Percentiles rank a stretch among this genome's conserved stretches.
Conservation (phyloP, 495 filamentous ascomycete genomes). For the Lophiostoma macrostomum region DNA sequence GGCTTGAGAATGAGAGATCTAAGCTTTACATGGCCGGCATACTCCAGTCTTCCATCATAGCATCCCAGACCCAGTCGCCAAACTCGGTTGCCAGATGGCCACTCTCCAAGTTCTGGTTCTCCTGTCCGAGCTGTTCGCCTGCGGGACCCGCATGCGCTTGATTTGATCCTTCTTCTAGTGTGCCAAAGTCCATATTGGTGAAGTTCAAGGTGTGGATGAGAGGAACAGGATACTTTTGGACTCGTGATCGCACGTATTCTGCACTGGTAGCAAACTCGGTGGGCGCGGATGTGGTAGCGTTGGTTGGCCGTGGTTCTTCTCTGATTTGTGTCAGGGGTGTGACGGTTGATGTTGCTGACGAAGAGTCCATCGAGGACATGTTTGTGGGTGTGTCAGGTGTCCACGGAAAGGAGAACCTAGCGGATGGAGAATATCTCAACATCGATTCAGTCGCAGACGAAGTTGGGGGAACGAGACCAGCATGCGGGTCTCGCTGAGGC, state of each 20-base stretch:
- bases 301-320: too few species aligned
- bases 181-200: slow-evolving; percentile 1
- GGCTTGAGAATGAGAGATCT: too few species aligned
- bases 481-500: too few species aligned
- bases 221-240: background rate
- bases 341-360: too few species aligned
- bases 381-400: background rate
- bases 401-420: background rate
- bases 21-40: slow-evolving; percentile 3
- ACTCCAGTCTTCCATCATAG: slow-evolving; percentile 20
- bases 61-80: slow-evolving; percentile 21
- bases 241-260: too few species aligned
- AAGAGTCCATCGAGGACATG: background rate
- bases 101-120: background rate
- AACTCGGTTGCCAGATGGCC: background rate
- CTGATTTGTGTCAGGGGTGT: too few species aligned
- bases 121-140: background rate
- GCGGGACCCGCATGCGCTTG: background rate
- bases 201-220: background rate
- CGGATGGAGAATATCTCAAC: too few species aligned
- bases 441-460: too few species aligned
- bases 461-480: too few species aligned
- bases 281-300: background rate
- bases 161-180: background rate
- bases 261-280: too few species aligned